Base-by-base conservation (phyloP, 345 rosid genomes). In the Pistacia vera region DNA sequence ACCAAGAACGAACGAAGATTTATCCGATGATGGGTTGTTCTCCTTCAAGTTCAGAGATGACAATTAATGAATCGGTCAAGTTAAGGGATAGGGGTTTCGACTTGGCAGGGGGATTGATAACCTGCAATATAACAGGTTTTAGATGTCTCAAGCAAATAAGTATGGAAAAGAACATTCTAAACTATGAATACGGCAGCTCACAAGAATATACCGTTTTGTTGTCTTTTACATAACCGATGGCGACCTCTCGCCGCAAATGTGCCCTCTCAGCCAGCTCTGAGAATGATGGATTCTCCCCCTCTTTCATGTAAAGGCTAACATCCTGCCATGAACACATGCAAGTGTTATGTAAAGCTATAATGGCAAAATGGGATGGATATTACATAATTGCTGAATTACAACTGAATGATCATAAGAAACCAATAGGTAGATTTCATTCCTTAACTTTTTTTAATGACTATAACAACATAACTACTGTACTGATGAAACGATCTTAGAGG, bases 11-110 rank as follows among this genome's bases (percentile, higher is more conserved):
- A 25, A 54, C 3, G 65, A 61, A 9, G 57, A 49, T 16, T 79
- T 25, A 55, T 16, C 38, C 1, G 28, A 75, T 12, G 61, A 83
- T 81, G 7, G 95, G 90, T n/a, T 86, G 90, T 61, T 86, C 94
- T 77, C 93, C 97, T 89, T 96, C 95, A 17, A 91, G 92, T 89
- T 96, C 99, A 3, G 99, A 93, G 79, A 93, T 91, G 61, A 96
- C 97, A 10, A 96, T 93, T 63, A 96, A 79, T 2, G 88, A 85
- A 82, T 96, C 99, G 1, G 86, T 84, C 81, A 75, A 44, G 71
- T 73, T 76, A 4, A 96, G 89, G 16, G 82, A 78, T 2, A 92
- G 88, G 22, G 97, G 86, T 76, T 88, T 90, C 8, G 84, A 78
- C 85, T 96, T 96, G 3, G 89, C 88, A 64, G 54, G 70, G 11